phyloP scores from a whole-genome alignment of 1,284 basidiomycete species.

The Testicularia cyperi region DNA sequence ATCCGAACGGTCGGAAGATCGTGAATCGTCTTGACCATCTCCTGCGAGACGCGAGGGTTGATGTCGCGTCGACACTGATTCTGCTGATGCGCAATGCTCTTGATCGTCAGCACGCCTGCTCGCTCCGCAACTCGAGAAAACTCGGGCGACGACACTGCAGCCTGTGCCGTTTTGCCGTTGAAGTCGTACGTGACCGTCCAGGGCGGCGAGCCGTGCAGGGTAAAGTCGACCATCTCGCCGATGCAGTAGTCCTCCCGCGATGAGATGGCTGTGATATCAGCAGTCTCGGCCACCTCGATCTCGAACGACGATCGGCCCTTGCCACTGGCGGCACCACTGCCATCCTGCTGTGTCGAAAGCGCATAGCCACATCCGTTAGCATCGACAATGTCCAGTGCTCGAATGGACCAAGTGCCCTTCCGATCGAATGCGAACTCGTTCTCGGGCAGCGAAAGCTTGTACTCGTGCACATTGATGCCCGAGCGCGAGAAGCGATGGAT shows the following conservation, averaged over 20 bases:
- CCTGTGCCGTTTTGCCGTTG: slow-evolving; percentile 73
- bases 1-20: slow-evolving; percentile 83
- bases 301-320: slow-evolving; percentile 11
- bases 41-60: slow-evolving; percentile 12
- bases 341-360: slow-evolving; percentile 1
- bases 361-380: slow-evolving; percentile 43
- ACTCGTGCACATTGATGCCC: slow-evolving; percentile 69
- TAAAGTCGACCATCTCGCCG: slow-evolving; percentile 85
- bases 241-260: slow-evolving; percentile 80
- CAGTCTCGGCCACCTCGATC: slow-evolving; percentile 85
- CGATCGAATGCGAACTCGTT: slow-evolving; percentile 80
- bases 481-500: slow-evolving; percentile 66
- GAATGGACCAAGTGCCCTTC: slow-evolving; percentile 69
- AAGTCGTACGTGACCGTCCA: slow-evolving; percentile 90
- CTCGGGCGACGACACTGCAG: slow-evolving; percentile 74
- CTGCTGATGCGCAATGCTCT: slow-evolving; percentile 76
- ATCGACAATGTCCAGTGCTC: slow-evolving; percentile 32
- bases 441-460: slow-evolving; percentile 73
- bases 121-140: slow-evolving; percentile 81
- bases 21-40: slow-evolving; percentile 74
- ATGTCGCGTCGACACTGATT: slow-evolving; percentile 63
- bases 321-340: slow-evolving; percentile 4
- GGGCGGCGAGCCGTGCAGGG: slow-evolving; percentile 90
- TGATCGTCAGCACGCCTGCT: slow-evolving; percentile 77
- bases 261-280: slow-evolving; percentile 82